phyloP scores from a whole-genome alignment of 177 flowering plant species.

The Vitis hybrid region DNA sequence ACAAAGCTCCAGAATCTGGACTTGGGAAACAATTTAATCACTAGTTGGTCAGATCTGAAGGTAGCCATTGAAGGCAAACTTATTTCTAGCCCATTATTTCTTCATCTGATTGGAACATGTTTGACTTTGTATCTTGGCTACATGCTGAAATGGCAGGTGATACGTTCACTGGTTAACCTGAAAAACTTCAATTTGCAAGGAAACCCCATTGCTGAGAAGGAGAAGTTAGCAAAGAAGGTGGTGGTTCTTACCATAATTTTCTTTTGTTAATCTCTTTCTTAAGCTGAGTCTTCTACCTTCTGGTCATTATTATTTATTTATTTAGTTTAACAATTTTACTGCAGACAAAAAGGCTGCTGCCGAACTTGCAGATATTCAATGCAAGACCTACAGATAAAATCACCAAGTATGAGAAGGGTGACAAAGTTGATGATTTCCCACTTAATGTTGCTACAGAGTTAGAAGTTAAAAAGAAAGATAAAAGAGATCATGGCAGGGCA shows the following conservation, averaged over 20 bases:
- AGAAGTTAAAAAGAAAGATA: conserved; percentile 13
- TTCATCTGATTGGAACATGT: not conserved
- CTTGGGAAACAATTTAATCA: conserved; percentile 74
- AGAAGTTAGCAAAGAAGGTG: conserved; percentile 64
- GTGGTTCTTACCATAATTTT: not conserved
- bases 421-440: conserved; percentile 23
- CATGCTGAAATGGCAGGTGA: conserved; percentile 45
- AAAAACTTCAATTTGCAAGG: conserved; percentile 82
- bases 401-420: conserved; percentile 25
- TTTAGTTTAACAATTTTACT: conserved; percentile 7
- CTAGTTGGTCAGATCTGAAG: conserved; percentile 71
- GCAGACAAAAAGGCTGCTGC: conserved; percentile 69
- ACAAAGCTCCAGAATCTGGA: conserved; percentile 66
- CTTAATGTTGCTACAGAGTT: conserved; percentile 1
- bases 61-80: conserved; percentile 26
- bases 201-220: conserved; percentile 70
- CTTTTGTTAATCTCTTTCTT: not conserved
- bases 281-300: not conserved
- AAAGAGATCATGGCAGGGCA: conserved; percentile 6
- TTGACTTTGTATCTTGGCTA: not conserved
- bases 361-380: conserved; percentile 68
- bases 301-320: not conserved
- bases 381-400: conserved; percentile 49
- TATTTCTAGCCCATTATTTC: not conserved
- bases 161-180: conserved; percentile 54